phyloP scores from a whole-genome alignment of 108 stramenopile genomes.

The Stephanodiscus triporus region DNA sequence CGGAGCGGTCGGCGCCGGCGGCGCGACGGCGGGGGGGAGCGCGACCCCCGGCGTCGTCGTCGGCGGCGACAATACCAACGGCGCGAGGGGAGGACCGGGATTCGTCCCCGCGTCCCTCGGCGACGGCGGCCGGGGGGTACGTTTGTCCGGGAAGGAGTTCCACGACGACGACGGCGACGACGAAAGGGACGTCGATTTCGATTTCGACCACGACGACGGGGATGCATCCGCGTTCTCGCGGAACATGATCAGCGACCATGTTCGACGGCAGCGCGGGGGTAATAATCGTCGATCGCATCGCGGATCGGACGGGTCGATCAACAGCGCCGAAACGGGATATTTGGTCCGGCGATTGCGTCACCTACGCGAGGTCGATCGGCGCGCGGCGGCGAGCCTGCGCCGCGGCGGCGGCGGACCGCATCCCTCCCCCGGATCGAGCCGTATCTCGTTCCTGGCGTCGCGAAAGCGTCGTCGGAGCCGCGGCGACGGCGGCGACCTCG shows the following conservation, averaged over 20 bases:
- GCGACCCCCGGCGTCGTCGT: not conserved
- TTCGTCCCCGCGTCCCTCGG: constrained; percentile 1
- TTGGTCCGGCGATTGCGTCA: constrained; percentile 31
- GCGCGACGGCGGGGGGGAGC: not conserved
- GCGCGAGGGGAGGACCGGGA: not conserved
- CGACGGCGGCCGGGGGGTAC: not conserved
- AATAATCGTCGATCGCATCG: too few relatives aligned
- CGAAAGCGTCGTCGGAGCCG: constrained; percentile 29
- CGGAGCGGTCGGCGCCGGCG: too few relatives aligned
- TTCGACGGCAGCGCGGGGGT: constrained; percentile 3
- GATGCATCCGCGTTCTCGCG: not conserved
- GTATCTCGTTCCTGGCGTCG: not conserved
- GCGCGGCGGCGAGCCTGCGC: constrained; percentile 33
- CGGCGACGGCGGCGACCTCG: constrained; percentile 6
- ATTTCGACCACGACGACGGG: not conserved
- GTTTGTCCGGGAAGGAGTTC: not conserved
- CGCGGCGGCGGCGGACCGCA: constrained; percentile 7
- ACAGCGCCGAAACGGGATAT: not conserved
- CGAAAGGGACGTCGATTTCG: too few relatives aligned
- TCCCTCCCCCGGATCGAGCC: not conserved
- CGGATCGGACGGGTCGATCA: not conserved
- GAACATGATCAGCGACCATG: constrained; percentile 4
- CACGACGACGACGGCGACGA: not conserved
- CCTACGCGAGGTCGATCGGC: constrained; percentile 28
- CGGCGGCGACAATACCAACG: not conserved